phyloP scores from a whole-genome alignment of 2,329 filamentous ascomycete species.

The Penicillium polonicum region DNA sequence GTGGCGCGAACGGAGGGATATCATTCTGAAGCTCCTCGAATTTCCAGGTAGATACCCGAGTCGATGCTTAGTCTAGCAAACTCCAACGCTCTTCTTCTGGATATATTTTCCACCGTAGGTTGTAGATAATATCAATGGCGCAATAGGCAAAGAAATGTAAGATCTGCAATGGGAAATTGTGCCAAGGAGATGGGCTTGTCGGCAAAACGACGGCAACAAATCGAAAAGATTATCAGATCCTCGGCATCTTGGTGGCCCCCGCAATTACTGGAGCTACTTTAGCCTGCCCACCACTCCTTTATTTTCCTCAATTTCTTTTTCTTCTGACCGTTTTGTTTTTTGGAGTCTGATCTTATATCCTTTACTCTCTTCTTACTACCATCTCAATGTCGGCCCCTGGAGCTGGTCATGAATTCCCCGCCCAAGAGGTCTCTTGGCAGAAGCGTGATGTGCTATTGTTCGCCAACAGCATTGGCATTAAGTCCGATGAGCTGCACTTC shows the following conservation, averaged over 20 bases:
- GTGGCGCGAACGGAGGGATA: constrained; percentile 42
- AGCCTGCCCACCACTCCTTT: constrained; percentile 9
- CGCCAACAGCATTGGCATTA: constrained; percentile 83
- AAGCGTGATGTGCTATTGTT: constrained; percentile 89
- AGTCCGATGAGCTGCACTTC: constrained; percentile 84
- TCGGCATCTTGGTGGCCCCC: constrained; percentile 21
- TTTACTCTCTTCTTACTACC: not conserved
- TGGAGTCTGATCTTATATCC: not conserved
- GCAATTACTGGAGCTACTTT: constrained; percentile 23
- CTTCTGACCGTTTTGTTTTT: not conserved
- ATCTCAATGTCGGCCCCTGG: constrained; percentile 52
- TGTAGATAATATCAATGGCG: not conserved
- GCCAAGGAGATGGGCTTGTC: constrained; percentile 13
- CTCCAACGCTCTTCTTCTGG: constrained; percentile 34
- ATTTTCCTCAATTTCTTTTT: constrained; percentile 1
- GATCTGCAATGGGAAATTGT: constrained; percentile 2
- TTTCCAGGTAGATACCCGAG: constrained; percentile 51
- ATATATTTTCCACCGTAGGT: constrained; percentile 2
- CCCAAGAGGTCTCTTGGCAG: constrained; percentile 74
- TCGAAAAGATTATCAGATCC: constrained; percentile 26
- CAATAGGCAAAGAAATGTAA: no score
- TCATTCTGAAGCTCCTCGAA: constrained; percentile 49
- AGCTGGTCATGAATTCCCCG: constrained; percentile 76
- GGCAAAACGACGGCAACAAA: constrained; percentile 21
- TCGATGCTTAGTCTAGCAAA: constrained; percentile 49